Evolutionary conservation across 306 rosid species (phyloP), one percentile per base, ranked within the genome.

Genomic region (Pyrus communis): DNA sequence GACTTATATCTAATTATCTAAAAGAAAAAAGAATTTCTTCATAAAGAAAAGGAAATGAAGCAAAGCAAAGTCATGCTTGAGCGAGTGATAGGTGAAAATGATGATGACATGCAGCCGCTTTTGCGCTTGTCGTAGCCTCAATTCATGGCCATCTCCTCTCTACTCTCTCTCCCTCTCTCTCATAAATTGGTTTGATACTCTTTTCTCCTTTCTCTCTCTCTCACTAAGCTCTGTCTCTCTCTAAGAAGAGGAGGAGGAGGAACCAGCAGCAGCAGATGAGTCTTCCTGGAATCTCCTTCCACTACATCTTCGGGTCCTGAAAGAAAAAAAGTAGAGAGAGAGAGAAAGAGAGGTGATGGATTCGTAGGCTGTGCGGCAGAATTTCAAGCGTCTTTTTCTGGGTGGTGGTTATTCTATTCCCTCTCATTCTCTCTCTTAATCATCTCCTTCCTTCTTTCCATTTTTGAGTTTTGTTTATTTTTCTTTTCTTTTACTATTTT

Each of bases 401-500:
- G 93, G 96, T 89, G 82, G 78, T 82, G 81, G 75, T 81, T 81
- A 72, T 85, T 88, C 73, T 85, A 64, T 82, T 88, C 80, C 74
- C 67, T 83, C 67, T 79, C 84, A n/a, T 28, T 81, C 67, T 78
- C 67, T 73, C 55, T 81, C 80, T 3, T 51, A 64, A 43, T 18
- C 22, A 55, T 83, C 30, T 18, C 19, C 33, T 49, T 63, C 28
- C 33, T 21, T 11, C 71, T 60, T 1, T 9, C 54, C 35, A 19
- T 63, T 71, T 40, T 19, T 38, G 28, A 66, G 59, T 82, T 82
- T 55, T 17, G 18, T 49, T 49, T 49, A 17, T 49, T 75, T 35
- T 6, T 43, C 25, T 57, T 18, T 64, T 54, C 38, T 70, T 69
- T 71, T 14, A 10, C 40, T 22, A 38, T 42, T 74, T 63, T 28